Percentiles rank a stretch among this genome's conserved stretches.
Conservation (phyloP, 352 stramenopile genomes). For the Phytopythium vexans region DNA sequence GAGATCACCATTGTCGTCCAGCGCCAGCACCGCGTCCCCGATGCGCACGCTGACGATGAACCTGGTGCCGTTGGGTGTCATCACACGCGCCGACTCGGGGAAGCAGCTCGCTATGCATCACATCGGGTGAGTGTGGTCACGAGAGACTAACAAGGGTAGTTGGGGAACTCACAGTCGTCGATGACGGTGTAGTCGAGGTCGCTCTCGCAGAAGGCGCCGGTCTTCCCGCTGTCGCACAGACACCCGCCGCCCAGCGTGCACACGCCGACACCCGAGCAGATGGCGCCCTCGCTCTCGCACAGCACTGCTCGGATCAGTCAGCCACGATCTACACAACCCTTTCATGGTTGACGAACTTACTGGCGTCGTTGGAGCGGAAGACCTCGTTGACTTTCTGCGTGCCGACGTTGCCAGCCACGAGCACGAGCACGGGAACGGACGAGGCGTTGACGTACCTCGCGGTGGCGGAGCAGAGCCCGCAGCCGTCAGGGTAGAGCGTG, state of each 20-base stretch:
- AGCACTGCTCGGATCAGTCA: constrained; percentile 40
- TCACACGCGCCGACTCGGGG: constrained; percentile 39
- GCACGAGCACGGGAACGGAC: constrained; percentile 48
- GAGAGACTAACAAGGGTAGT: constrained; percentile 2
- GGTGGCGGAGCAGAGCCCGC: constrained; percentile 48
- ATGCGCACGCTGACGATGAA: constrained; percentile 24
- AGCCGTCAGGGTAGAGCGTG: constrained; percentile 72
- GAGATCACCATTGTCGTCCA: constrained; percentile 26
- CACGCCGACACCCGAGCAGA: constrained; percentile 62
- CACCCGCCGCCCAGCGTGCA: constrained; percentile 69
- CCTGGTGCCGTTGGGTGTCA: constrained; percentile 14
- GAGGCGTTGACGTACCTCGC: constrained; percentile 56
- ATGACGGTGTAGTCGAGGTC: constrained; percentile 49
- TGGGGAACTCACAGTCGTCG: constrained; percentile 27
- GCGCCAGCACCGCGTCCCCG: constrained; percentile 52
- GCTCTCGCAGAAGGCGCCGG: constrained; percentile 50
- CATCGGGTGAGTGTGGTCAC: constrained; percentile 1
- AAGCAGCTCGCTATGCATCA: constrained; percentile 51
- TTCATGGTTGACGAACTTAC: constrained; percentile 25
- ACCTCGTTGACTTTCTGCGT: constrained; percentile 77
- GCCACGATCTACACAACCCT: neutral
- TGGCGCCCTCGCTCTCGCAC: constrained; percentile 63
- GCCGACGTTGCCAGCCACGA: constrained; percentile 69
- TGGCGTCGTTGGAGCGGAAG: constrained; percentile 59
- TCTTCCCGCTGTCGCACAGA: constrained; percentile 56